Conservation (phyloP, 805 yeast species). For the Metschnikowia corniflorae region DNA sequence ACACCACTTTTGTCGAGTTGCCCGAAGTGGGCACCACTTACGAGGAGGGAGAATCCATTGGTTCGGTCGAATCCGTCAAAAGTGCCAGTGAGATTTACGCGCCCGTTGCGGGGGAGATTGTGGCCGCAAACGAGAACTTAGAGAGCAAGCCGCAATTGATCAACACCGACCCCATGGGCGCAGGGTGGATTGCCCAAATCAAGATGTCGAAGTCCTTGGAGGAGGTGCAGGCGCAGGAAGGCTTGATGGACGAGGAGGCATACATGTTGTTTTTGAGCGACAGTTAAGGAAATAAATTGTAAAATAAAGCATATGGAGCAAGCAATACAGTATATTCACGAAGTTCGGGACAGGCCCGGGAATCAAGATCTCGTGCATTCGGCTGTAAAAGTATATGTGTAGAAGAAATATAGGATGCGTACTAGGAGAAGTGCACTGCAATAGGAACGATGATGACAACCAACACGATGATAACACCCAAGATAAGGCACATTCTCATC, state of each 20-base stretch:
- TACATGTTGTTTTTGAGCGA: constrained; percentile 59
- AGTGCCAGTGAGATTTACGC: constrained; percentile 89
- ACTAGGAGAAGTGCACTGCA: constrained; percentile 73
- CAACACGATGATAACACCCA: constrained; percentile 71
- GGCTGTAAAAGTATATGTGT: too few species aligned
- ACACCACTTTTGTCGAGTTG: constrained; percentile 89
- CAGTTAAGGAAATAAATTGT: constrained; percentile 9
- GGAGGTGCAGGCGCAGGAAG: constrained; percentile 34
- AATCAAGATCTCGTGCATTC: too few species aligned
- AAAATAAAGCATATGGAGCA: too few species aligned
- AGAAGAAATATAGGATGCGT: too few species aligned
- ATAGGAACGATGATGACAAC: constrained; percentile 90
- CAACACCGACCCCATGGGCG: constrained; percentile 88
- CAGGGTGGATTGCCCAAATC: constrained; percentile 88
- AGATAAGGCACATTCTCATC: constrained; percentile 86
- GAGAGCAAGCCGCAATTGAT: constrained; percentile 72
- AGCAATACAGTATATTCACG: neutral
- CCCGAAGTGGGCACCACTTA: constrained; percentile 67
- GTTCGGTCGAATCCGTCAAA: constrained; percentile 93
- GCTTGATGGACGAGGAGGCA: constrained; percentile 50
- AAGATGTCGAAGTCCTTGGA: constrained; percentile 44
- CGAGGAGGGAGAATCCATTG: constrained; percentile 76
- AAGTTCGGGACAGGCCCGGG: too few species aligned
- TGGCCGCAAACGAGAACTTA: constrained; percentile 66
- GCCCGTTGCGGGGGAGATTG: constrained; percentile 75